These are phyloP conservation scores for Leishmania arabica DNA, from an alignment of 208 protist species.

Conservation along the genomic window DNA sequence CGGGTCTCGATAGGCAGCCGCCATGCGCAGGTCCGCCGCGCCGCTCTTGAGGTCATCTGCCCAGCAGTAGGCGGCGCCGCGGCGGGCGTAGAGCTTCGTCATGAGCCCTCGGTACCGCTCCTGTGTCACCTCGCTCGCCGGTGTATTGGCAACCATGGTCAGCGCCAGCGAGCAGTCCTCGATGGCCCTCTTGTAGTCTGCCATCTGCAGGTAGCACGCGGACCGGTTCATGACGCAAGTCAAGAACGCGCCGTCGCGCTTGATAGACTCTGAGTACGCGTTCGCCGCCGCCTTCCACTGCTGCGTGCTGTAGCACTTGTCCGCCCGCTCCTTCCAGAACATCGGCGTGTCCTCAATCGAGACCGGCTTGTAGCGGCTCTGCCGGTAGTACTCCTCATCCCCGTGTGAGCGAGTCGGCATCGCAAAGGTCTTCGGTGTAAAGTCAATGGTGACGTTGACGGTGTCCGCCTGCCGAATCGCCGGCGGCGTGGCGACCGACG, in stretches of 20 bases:
- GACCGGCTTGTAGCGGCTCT: conserved; percentile 91
- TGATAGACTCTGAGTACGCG: conserved; percentile 92
- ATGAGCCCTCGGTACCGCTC: conserved; percentile 88
- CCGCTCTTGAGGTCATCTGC: conserved; percentile 56
- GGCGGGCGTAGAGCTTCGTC: conserved; percentile 84
- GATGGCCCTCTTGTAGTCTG: conserved; percentile 74
- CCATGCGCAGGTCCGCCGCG: conserved; percentile 83
- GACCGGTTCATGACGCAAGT: conserved; percentile 90
- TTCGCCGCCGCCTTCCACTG: conserved; percentile 81
- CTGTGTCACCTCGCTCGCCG: conserved; percentile 89
- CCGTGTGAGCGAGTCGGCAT: conserved; percentile 86
- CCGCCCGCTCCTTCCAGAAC: conserved; percentile 92
- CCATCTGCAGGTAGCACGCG: conserved; percentile 82
- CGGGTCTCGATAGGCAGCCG: conserved; percentile 76
- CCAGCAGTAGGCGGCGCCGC: conserved; percentile 89
- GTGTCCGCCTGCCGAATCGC: conserved; percentile 71
- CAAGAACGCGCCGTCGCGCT: conserved; percentile 92
- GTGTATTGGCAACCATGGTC: conserved; percentile 89
- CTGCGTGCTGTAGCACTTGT: conserved; percentile 75
- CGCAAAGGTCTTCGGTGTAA: conserved; percentile 80
- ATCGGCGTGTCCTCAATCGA: conserved; percentile 92
- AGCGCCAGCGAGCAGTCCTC: conserved; percentile 91
- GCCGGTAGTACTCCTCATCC: conserved; percentile 93
- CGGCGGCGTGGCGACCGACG: conserved; percentile 18
- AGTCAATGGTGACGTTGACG: conserved; percentile 79